phyloP scores from a whole-genome alignment of 225 moss, liverwort and hornwort genomes.

The Antitrichia curtipendula region DNA sequence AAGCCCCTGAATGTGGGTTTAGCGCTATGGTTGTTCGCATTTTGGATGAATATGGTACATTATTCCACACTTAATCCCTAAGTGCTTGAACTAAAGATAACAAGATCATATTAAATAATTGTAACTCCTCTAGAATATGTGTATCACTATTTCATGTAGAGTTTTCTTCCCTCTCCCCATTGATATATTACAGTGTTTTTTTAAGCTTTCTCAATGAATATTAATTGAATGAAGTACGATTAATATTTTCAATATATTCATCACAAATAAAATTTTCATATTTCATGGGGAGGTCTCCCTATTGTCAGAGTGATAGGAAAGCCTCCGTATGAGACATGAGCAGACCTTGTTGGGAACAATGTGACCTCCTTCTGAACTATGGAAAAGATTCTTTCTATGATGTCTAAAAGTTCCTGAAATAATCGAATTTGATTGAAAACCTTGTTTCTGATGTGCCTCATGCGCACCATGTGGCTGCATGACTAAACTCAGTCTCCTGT shows the following conservation, averaged over 20 bases:
- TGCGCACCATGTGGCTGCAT: too few relatives aligned
- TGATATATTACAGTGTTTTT: neutral
- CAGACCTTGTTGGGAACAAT: neutral
- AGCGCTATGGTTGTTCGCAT: slow-evolving; percentile 69
- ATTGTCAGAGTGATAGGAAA: neutral
- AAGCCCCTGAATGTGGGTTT: slow-evolving; percentile 76
- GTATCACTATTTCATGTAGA: neutral
- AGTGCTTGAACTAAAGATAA: neutral
- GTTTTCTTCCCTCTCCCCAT: neutral
- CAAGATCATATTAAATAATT: neutral
- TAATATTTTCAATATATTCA: neutral
- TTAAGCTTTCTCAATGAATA: too few relatives aligned
- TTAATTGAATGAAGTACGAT: neutral
- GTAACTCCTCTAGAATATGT: neutral
- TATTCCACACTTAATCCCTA: neutral
- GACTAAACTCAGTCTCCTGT: neutral
- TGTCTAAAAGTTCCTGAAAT: neutral
- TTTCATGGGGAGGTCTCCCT: neutral
- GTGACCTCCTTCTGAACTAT: neutral
- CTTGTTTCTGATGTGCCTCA: neutral
- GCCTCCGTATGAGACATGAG: neutral
- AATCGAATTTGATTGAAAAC: neutral
- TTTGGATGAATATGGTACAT: slow-evolving; percentile 56
- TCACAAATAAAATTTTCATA: neutral
- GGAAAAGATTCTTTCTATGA: neutral